Base-by-base conservation (phyloP, 768 basidiomycete genomes). In the Naganishia vishniacii region DNA sequence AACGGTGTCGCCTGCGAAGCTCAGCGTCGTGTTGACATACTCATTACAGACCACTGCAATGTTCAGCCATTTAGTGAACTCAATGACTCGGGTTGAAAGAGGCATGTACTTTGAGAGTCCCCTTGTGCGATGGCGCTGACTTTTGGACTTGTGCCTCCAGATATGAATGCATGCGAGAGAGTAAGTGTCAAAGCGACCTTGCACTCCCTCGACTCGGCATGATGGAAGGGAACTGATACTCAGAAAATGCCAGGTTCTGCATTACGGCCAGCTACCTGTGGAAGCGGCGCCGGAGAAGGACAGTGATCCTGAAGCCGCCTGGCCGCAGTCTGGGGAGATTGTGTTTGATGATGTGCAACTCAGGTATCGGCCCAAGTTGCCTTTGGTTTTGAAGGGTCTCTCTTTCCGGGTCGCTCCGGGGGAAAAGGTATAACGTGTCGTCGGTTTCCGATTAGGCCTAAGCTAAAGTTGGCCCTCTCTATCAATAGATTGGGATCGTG, bases 241-340 rank as follows among this genome's bases (percentile, higher is more conserved):
- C 91, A 70, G 89, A 91, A 65, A 89, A 88, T 70, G 88, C 90
- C 16, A 91, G 94, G 74, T 93, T 59, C 75, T 88, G 28, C 86
- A 92, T 70, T 93, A 95, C 71, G 85, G 85, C 28, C 80, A 86
- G 7, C 80, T 94, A 18, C 71, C 80, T 18, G 80, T 85, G 0
- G 93, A 97, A 76, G 90, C 88, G 1, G 84, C 88, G 0, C 59
- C 73, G 18, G 58, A 40, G 11, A 80, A 77, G 16, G 73, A 80
- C 1, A 72, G 80, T 28, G 83, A 84, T 61, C 82, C 82, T 16
- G 79, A 81, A 0, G 61, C 75, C 12, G 72, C 74, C 0, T 97
- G 94, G 94, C 94, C 93, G 0, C 78, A 80, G 0, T 71, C 81
- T 16, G 93, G 94, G 4, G 73, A 78, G 44, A 82, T 97, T 31